phyloP scores from a whole-genome alignment of 2,329 filamentous ascomycete species.

The Chaetomiaceae sp. region DNA sequence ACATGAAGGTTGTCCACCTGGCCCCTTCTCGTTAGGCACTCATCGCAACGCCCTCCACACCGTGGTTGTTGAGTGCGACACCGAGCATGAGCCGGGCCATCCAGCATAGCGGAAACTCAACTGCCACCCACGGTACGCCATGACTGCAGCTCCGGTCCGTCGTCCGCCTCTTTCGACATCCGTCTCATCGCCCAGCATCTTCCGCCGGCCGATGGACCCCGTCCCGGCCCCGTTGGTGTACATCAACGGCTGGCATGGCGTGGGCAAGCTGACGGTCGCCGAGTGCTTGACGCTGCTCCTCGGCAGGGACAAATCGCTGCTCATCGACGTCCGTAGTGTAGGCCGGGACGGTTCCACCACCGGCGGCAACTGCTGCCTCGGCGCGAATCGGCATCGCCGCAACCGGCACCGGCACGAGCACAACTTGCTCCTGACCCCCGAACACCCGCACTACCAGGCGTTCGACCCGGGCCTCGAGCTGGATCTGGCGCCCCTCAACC shows the following conservation, averaged over 20 bases:
- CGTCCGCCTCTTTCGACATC: slow-evolving; percentile 9
- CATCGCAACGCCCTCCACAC: not conserved
- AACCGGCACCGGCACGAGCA: slow-evolving; percentile 7
- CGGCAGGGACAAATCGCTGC: slow-evolving; percentile 30
- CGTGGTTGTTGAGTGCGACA: not conserved
- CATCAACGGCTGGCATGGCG: slow-evolving; percentile 34
- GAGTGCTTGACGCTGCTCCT: slow-evolving; percentile 32
- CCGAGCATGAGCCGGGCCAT: not conserved
- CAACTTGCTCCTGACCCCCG: slow-evolving; percentile 16
- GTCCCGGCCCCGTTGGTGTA: slow-evolving; percentile 29
- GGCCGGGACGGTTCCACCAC: slow-evolving; percentile 3
- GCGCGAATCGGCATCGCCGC: not conserved
- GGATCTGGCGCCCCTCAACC: not conserved
- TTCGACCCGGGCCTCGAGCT: slow-evolving; percentile 8
- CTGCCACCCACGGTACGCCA: not conserved
- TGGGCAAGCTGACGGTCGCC: slow-evolving; percentile 33
- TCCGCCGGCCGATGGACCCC: slow-evolving; percentile 21
- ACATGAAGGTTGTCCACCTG: not conserved
- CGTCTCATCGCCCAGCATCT: slow-evolving; percentile 13
- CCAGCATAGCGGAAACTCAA: not conserved
- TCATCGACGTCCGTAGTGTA: slow-evolving; percentile 24
- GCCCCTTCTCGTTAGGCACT: too few relatives aligned
- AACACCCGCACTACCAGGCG: slow-evolving; percentile 20
- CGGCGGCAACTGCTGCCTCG: not conserved
- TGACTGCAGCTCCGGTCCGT: not conserved